Percentiles rank a stretch among this genome's conserved stretches.
These are phyloP conservation scores for Coprinopsis sp. DNA, from an alignment of 768 basidiomycete species.

Conservation along the genomic window DNA sequence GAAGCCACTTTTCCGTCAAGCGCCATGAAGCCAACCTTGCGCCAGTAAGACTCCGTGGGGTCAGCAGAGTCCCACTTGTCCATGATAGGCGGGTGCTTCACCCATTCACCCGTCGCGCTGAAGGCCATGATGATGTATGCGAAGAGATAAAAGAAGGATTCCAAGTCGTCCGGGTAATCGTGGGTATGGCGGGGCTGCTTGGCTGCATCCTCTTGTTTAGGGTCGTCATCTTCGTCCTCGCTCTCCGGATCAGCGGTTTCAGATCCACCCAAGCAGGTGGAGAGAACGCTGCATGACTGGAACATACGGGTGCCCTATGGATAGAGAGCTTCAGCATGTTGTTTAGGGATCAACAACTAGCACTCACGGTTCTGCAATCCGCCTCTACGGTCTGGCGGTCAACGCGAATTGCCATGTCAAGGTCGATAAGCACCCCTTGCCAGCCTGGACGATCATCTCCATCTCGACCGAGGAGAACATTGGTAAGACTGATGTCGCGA, in stretches of 20 bases:
- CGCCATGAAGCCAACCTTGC: no score
- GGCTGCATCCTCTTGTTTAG: no score
- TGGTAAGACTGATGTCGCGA: conserved; percentile 5
- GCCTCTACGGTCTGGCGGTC: background rate
- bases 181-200: background rate
- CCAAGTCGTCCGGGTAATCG: conserved; percentile 1
- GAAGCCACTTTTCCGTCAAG: no score
- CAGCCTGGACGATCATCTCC: background rate
- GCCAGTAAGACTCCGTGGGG: no score
- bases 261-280: no score
- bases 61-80: background rate
- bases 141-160: conserved; percentile 2
- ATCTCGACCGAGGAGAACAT: background rate
- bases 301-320: background rate
- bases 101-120: background rate
- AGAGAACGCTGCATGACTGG: background rate
- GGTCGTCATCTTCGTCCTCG: no score
- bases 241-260: no score
- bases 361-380: conserved; percentile 1
- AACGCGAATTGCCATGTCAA: conserved; percentile 4
- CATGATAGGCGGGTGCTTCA: background rate
- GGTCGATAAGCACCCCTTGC: conserved; percentile 6
- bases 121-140: background rate
- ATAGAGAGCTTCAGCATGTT: background rate
- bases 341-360: background rate